Percentiles rank a stretch among this genome's conserved stretches.
phyloP scores from a whole-genome alignment of 169 alveolate genomes.

The Plasmodium inui region DNA sequence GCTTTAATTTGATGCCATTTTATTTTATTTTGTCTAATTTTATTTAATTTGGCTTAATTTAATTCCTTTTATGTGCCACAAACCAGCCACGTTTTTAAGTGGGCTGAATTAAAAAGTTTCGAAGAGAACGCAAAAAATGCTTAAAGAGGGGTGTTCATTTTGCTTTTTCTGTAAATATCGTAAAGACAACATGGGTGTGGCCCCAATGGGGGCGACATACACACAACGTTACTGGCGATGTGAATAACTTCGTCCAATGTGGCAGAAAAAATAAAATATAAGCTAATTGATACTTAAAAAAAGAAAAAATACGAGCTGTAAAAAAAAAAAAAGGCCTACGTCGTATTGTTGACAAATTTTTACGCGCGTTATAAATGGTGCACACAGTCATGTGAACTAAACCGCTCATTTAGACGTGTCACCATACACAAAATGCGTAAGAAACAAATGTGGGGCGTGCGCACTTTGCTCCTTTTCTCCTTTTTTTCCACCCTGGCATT shows the following conservation, averaged over 20 bases:
- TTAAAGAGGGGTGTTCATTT: constrained; percentile 14
- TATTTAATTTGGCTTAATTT: not conserved
- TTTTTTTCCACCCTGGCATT: not conserved
- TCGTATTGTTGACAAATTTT: constrained; percentile 26
- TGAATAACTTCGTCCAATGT: constrained; percentile 15
- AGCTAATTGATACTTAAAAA: constrained; percentile 7
- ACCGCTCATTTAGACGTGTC: not conserved
- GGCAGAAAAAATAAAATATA: not conserved
- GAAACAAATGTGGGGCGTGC: not conserved
- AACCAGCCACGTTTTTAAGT: not conserved
- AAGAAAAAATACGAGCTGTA: not conserved
- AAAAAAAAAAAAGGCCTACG: constrained; percentile 6
- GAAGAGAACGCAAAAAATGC: not conserved
- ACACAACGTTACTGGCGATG: not conserved
- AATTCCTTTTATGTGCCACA: not conserved
- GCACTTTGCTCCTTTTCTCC: not conserved
- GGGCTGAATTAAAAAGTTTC: not conserved
- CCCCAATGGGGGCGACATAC: not conserved
- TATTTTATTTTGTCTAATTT: not conserved
- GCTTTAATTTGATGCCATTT: not conserved
- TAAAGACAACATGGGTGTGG: constrained; percentile 13
- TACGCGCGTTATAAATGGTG: not conserved
- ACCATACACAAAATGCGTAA: not conserved
- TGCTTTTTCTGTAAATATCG: constrained; percentile 8
- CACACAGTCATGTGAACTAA: constrained; percentile 7